A percentile compares a stretch with the other conserved stretches of the same genome.
These are phyloP conservation scores for Aspergillus bertholletiae DNA, from an alignment of 495 filamentous ascomycete species.

Conservation along the genomic window DNA sequence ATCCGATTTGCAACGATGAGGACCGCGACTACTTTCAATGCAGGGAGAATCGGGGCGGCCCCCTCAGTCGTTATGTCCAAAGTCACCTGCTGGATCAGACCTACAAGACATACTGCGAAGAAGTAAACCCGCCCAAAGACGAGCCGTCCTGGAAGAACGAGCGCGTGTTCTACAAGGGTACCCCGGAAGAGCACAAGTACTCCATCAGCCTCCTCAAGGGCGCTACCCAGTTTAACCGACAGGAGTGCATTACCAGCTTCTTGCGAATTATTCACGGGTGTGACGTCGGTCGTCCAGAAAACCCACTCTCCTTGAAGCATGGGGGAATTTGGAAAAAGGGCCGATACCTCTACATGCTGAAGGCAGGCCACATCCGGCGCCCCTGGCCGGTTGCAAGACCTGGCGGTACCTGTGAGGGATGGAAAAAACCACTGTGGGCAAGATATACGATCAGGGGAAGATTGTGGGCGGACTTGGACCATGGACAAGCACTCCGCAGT, in stretches of 20 bases:
- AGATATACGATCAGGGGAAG: neutral
- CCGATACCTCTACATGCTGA: neutral
- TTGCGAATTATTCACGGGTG: neutral
- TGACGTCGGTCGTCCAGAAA: neutral
- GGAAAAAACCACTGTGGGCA: neutral
- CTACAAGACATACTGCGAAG: conserved; percentile 1
- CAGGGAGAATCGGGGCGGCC: neutral
- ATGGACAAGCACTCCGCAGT: neutral
- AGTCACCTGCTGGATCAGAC: neutral
- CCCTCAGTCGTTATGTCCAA: neutral
- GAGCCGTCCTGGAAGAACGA: neutral
- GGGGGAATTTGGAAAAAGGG: neutral
- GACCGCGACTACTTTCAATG: neutral
- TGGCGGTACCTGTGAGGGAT: neutral
- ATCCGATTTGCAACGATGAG: neutral
- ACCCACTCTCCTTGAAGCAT: neutral
- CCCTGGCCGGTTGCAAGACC: neutral
- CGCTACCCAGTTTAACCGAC: neutral
- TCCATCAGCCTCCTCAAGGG: neutral
- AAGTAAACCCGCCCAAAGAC: neutral
- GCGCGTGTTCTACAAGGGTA: conserved; percentile 2
- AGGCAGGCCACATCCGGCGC: neutral
- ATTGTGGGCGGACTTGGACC: neutral
- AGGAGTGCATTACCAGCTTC: neutral
- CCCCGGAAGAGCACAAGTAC: neutral